Evolutionary conservation across 2,329 filamentous ascomycete species (phyloP).

Genomic region (Acephala macrosclerotiorum): DNA sequence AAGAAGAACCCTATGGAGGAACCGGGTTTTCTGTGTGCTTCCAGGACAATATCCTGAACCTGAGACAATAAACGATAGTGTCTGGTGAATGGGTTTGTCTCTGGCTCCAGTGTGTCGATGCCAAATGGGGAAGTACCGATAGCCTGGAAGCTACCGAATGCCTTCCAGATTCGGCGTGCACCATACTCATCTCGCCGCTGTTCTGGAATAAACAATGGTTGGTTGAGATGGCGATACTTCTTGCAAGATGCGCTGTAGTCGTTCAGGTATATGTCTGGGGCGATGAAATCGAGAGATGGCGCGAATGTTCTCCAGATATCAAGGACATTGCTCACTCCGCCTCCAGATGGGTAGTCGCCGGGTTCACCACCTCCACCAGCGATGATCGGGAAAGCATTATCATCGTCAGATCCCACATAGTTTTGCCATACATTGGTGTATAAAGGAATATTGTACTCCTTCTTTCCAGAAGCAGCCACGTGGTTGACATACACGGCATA

Average conservation of each 20-base stretch:
- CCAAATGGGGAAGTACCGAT: slow-evolving; percentile 49
- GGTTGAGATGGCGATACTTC: slow-evolving; percentile 50
- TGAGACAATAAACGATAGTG: slow-evolving; percentile 51
- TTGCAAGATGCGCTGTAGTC: slow-evolving; percentile 49
- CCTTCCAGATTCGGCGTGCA: slow-evolving; percentile 48
- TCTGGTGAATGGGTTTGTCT: slow-evolving; percentile 44
- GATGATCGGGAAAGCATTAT: slow-evolving; percentile 46
- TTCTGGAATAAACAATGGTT: slow-evolving; percentile 56
- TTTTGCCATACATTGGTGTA: slow-evolving; percentile 57
- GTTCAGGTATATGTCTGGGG: slow-evolving; percentile 56
- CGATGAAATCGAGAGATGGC: slow-evolving; percentile 53
- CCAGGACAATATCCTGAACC: slow-evolving; percentile 47
- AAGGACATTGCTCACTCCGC: slow-evolving; percentile 48
- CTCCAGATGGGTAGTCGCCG: slow-evolving; percentile 57
- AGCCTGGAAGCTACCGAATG: slow-evolving; percentile 47
- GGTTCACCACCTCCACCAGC: slow-evolving; percentile 52
- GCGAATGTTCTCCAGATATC: slow-evolving; percentile 54
- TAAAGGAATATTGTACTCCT: slow-evolving; percentile 50
- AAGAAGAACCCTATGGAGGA: slow-evolving; percentile 52
- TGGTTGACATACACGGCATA: slow-evolving; percentile 51
- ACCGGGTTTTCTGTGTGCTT: slow-evolving; percentile 47
- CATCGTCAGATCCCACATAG: slow-evolving; percentile 45
- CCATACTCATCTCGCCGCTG: slow-evolving; percentile 54
- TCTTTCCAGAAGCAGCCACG: slow-evolving; percentile 51
- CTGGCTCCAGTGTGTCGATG: slow-evolving; percentile 50